Evolutionary conservation across 2,329 filamentous ascomycete genomes (phyloP), one percentile per base, ranked within the genome.

Genomic region (Aspergillus aculeatinus): DNA sequence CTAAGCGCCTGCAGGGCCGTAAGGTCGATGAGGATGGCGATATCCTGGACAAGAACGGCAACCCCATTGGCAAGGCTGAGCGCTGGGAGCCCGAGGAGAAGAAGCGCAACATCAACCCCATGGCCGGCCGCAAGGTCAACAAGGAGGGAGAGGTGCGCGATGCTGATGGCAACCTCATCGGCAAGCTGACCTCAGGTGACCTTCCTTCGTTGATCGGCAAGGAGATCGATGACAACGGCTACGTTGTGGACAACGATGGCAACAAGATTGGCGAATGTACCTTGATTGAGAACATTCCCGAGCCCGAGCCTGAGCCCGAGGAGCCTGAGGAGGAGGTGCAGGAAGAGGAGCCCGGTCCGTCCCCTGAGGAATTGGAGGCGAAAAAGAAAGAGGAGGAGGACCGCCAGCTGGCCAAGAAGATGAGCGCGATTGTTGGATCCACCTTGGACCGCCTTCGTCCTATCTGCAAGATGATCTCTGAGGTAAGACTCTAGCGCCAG

Each of bases 391-490:
- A 85, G 53, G 82, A 84, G 65, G 81, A 88, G 63, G 91, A 96
- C 73, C 83, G 82, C 65, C 86, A 96, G 78, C 83, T 96, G 42
- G 92, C 92, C 1, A 82, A 85, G 63, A 89, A 90, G 79, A 92
- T 96, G 81, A 81, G 83, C 12, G 80, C 77, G 59, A 89, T 89
- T 68, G 86, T 96, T 67, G 84, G 89, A 70, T 87, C 93, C 74
- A 91, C 91, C 14, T 83, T 96, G 6, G 91, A 96, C 70, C 90
- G 88, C 74, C 86, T 96, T 72, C 87, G 90, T 66, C 92, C 92
- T 10, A 87, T 96, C 71, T 90, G 90, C 82, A 92, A 90, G 79
- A 85, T 92, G 80, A 96, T 96, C 75, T 90, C 86, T 4, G 89
- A 92, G 64, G 87, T 89, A 83, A 75, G 83, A 19, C 3, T 12